Evolutionary conservation across 1,284 basidiomycete species (phyloP).

Genomic region (Fistulina hepatica): DNA sequence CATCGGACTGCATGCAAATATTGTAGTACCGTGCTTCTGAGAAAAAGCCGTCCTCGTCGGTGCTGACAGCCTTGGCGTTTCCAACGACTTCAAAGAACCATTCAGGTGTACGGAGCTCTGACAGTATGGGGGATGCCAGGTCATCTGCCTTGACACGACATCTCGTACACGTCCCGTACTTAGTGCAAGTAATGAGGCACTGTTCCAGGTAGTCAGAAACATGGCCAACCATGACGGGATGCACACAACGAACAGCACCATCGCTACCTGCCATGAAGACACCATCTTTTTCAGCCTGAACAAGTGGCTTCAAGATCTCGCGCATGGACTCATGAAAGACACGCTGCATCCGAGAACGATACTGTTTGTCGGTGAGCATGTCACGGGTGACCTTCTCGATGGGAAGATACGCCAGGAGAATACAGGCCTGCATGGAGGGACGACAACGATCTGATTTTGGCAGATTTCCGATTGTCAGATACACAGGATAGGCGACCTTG

Average conservation of each 20-base stretch:
- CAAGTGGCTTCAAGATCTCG: slow-evolving; percentile 18
- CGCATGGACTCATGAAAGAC: slow-evolving; percentile 28
- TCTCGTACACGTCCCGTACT: not conserved
- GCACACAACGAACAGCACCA: slow-evolving; percentile 9
- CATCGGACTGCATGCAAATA: slow-evolving; percentile 9
- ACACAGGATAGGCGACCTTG: slow-evolving; percentile 28
- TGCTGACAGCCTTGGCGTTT: slow-evolving; percentile 9
- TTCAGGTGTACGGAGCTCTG: slow-evolving; percentile 9
- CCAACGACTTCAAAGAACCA: too few species aligned
- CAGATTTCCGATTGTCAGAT: slow-evolving; percentile 30
- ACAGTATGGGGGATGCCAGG: slow-evolving; percentile 8
- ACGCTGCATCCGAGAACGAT: slow-evolving; percentile 23
- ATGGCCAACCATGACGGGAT: slow-evolving; percentile 21
- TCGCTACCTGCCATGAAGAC: slow-evolving; percentile 16
- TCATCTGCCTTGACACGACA: slow-evolving; percentile 16
- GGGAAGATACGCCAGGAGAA: slow-evolving; percentile 31
- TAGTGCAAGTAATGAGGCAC: slow-evolving; percentile 13
- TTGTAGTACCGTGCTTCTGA: too few species aligned
- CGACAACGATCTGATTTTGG: slow-evolving; percentile 26
- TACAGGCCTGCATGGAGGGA: slow-evolving; percentile 22
- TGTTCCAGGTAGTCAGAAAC: slow-evolving; percentile 24
- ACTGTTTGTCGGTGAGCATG: slow-evolving; percentile 21
- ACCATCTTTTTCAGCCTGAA: slow-evolving; percentile 16
- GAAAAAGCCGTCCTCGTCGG: slow-evolving; percentile 11
- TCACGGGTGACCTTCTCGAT: slow-evolving; percentile 22